Conservation (phyloP, 345 rosid species). For the Melaleuca quinquenervia region DNA sequence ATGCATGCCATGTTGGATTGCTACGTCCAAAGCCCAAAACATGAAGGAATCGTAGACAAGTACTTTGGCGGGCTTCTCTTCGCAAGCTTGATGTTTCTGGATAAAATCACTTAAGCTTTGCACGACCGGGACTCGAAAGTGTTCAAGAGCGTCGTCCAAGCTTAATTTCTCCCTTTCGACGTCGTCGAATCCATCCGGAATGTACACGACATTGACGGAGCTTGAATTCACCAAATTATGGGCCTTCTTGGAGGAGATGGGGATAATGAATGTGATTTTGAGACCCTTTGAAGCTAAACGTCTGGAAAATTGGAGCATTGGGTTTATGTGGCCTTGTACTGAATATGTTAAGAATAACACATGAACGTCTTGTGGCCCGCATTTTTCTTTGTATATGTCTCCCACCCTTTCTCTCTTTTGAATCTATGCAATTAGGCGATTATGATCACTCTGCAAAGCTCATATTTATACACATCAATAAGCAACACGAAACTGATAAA, state of each 20-base stretch:
- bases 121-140: slow-evolving; percentile 9
- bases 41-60: slow-evolving; percentile 34
- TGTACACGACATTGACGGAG: slow-evolving; percentile 9
- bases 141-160: background rate
- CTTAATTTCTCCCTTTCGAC: background rate
- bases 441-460: background rate
- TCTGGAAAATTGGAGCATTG: slow-evolving; percentile 48
- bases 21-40: slow-evolving; percentile 32
- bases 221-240: slow-evolving; percentile 11
- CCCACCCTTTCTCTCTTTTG: background rate
- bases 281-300: slow-evolving; percentile 41
- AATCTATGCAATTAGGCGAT: background rate
- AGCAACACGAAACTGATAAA: background rate
- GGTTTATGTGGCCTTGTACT: slow-evolving; percentile 50
- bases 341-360: slow-evolving; percentile 23
- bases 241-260: slow-evolving; percentile 11
- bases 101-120: slow-evolving; percentile 17
- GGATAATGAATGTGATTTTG: slow-evolving; percentile 22
- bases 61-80: slow-evolving; percentile 12
- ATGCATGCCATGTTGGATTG: background rate
- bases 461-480: background rate
- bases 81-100: slow-evolving; percentile 3
- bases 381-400: slow-evolving; percentile 1
- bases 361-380: background rate
- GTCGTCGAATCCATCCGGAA: slow-evolving; percentile 12